Evolutionary conservation across 2,329 filamentous ascomycete species (phyloP), one percentile per base, ranked within the genome.

Genomic region (Myriosclerotinia curreyana): DNA sequence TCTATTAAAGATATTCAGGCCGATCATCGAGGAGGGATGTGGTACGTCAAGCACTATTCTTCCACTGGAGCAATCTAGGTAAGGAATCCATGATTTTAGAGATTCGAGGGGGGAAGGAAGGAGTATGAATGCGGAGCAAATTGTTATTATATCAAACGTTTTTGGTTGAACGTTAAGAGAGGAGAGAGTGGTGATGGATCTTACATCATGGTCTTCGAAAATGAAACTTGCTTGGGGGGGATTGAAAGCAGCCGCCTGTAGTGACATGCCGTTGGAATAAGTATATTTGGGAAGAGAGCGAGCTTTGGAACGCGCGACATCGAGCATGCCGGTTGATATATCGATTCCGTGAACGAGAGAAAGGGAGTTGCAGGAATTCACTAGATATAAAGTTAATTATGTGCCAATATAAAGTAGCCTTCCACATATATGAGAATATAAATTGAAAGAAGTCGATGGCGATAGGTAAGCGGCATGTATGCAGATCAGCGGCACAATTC

Each of bases 11-110:
- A 62, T 46, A 6, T 2, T n/a, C 9, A 53, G 11, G 6, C 59
- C 59, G 9, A 53, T 5, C 38, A 62, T 62, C 1, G 28, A n/a
- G 11, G 11, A 42, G 4, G 36, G 34, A 20, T 38, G 20, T 1
- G 38, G 60, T n/a, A 54, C 28, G 42, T 54, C 60, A 8, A 62
- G 50, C 5, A 62, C 22, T 34, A 62, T n/a, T 36, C 60, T 46
- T 48, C 49, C 38, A 14, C 53, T 14, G 14, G 34, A 28, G 11
- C 9, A 14, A n/a, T 51, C 31, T 28, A 60, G 58, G 20, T 31
- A 52, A 15, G 34, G 34, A 14, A 60, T 34, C 58, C 58, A 60
- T 7, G 58, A 60, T 15, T n/a, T 42, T 25, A 52, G 22, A 7
- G 15, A 12, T 9, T n/a, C 11, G 31, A 51, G 22, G 8, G 58